Evolutionary conservation across 129 eudicot genomes (phyloP).

Genomic region (Helianthus annuus): DNA sequence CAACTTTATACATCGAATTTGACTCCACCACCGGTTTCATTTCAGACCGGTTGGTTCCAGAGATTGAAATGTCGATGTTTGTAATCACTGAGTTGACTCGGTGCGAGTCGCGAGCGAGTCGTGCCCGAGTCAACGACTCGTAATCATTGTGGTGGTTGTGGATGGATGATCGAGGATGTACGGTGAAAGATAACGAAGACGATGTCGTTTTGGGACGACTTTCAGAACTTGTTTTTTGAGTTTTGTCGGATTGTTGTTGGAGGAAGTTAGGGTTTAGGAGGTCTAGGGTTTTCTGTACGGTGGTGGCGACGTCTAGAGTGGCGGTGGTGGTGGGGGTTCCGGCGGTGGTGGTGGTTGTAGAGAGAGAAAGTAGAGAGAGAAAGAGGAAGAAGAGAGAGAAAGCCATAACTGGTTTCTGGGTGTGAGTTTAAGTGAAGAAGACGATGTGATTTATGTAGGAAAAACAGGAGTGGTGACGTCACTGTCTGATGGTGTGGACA

Average conservation of each 20-base stretch:
- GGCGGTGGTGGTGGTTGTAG: background rate
- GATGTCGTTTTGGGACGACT: constrained; percentile 8
- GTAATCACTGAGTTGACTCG: constrained; percentile 42
- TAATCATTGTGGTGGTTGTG: constrained; percentile 39
- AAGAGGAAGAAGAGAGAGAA: constrained; percentile 1
- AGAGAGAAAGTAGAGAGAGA: constrained; percentile 19
- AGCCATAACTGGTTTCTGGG: constrained; percentile 28
- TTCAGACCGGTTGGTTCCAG: constrained; percentile 18
- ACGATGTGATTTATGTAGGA: constrained; percentile 20
- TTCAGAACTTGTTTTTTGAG: background rate
- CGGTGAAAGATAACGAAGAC: constrained; percentile 30
- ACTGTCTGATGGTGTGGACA: background rate
- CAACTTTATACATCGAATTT: constrained; percentile 7
- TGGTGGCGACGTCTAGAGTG: constrained; percentile 31
- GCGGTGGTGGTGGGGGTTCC: constrained; percentile 14
- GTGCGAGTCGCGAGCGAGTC: constrained; percentile 57
- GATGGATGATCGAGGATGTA: constrained; percentile 50
- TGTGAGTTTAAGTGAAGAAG: constrained; percentile 29
- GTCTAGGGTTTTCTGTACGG: constrained; percentile 38
- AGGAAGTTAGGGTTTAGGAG: constrained; percentile 12
- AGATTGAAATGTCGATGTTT: constrained; percentile 22
- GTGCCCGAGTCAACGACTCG: constrained; percentile 42
- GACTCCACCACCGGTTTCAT: background rate
- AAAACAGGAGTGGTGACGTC: constrained; percentile 7
- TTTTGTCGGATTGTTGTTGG: background rate